Evolutionary conservation across 2,329 filamentous ascomycete genomes (phyloP), one percentile per base, ranked within the genome.

Genomic region (Microcyclospora tardicrescens): DNA sequence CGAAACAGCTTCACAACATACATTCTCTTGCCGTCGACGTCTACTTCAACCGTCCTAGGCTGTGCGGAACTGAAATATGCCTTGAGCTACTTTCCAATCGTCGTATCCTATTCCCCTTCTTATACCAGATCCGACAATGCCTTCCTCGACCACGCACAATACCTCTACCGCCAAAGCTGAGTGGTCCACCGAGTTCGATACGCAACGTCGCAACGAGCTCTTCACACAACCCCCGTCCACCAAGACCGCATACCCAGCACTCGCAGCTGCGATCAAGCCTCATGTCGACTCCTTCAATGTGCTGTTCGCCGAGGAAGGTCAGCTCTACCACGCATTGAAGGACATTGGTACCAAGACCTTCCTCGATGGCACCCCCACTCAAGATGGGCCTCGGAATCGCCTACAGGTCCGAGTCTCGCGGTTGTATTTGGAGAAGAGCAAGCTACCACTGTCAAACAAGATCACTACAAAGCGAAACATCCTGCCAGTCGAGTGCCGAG

Each of bases 271-370:
- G n/a, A 79, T 96, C 43, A 73, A 83, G 48, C 91, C 91, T 36
- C 91, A 98, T 62, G 81, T 96, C 52, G 80, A 95, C 55, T 91
- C 91, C 6, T 98, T 95, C 75, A 94, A 98, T 67, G 79, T 79
- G 37, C 71, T 96, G 35, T 93, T 95, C 58, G 75, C 78, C 27
- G 69, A 72, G 41, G 72, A 80, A 61, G 84, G 83, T 38, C 67
- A 81, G 37, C 60, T 98, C 38, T 75, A 81, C 36, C 78, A 84
- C 47, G 86, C 73, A 10, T 61, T 96, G 43, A 76, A 75, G 55
- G 91, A 98, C 58, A 96, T 98, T 63, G 91, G 89, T 54, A 81
- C 76, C 46, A 93, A 89, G 64, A 75, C 75, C 4, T 93, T 83
- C 55, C 75, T 94, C 35, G 91, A 98, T 60, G 85, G 85, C 47